phyloP scores from a whole-genome alignment of 208 protist genomes.

The Acanthamoeba culbertsoni region DNA sequence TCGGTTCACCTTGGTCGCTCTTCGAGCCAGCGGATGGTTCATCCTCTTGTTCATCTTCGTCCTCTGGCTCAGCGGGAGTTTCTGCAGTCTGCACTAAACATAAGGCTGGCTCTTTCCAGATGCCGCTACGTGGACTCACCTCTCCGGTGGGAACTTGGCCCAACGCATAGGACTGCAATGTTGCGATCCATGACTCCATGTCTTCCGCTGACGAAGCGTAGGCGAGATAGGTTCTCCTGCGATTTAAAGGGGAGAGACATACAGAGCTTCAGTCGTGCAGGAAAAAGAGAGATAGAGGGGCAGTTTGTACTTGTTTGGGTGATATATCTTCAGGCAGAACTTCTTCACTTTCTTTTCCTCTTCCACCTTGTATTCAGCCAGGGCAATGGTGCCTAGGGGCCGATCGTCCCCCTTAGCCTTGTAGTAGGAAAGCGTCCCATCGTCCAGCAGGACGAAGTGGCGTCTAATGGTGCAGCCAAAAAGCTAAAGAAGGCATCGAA shows the following conservation, averaged over 20 bases:
- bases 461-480: neutral
- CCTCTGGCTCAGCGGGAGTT: too few relatives aligned
- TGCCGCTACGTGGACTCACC: too few relatives aligned
- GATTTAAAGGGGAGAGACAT: neutral
- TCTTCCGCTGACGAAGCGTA: neutral
- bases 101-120: too few relatives aligned
- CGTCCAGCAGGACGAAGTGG: neutral
- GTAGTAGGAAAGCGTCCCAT: neutral
- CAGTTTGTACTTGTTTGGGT: neutral
- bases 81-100: too few relatives aligned
- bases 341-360: neutral
- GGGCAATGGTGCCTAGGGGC: neutral
- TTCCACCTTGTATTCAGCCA: neutral
- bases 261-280: neutral
- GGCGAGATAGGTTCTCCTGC: neutral
- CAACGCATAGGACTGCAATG: neutral
- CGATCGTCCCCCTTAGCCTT: neutral
- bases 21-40: too few relatives aligned
- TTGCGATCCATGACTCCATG: neutral
- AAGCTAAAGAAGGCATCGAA: neutral
- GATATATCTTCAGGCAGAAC: neutral
- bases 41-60: too few relatives aligned
- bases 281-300: too few relatives aligned
- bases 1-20: too few relatives aligned
- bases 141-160: too few relatives aligned